Evolutionary conservation across 257 asterid species (phyloP), one percentile per base, ranked within the genome.

Genomic region (Anisodus tanguticus): DNA sequence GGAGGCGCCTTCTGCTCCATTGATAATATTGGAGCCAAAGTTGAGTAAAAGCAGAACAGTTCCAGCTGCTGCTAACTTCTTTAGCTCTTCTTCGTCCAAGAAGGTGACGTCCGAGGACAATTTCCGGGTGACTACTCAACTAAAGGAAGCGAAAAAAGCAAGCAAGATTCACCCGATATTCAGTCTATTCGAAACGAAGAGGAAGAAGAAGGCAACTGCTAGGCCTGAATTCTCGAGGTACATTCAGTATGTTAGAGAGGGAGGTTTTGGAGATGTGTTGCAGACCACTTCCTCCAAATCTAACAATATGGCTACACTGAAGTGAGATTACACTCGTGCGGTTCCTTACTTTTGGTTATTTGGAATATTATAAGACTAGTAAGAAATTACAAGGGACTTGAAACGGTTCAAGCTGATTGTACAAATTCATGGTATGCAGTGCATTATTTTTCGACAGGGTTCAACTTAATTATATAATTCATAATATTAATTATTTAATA

Each of bases 151-250:
- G 3, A 91, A 92, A 86, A 91, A 87, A 57, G 93, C 90, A 0
- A 85, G 91, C 71, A 89, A 88, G 81, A 83, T 90, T 60, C 93
- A 92, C 15, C 96, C 96, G 0, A 82, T 90, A 12, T 92, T 92
- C n/a, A 88, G 88, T 12, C 82, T 92, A 2, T 92, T 91, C 57
- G 91, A 90, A n/a, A 88, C 83, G 39, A 84, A 67, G 39, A 72
- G 22, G 26, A 49, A 62, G 19, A 83, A 60, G 51, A 83, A 83
- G 83, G 86, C 74, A 37, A 83, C 82, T 13, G 83, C 83, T 17
- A 79, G 70, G 83, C 83, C 83, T 35, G 85, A 82, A 68, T 82
- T 82, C 54, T 68, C 62, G 39, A 67, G 80, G 85, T 82, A 82
- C 39, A 31, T 82, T 12, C 58, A 82, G 16, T 82, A 82, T 82